Percentiles rank a stretch among this genome's conserved stretches.
phyloP scores from a whole-genome alignment of 164 flowering plant species.

The Aristolochia contorta region DNA sequence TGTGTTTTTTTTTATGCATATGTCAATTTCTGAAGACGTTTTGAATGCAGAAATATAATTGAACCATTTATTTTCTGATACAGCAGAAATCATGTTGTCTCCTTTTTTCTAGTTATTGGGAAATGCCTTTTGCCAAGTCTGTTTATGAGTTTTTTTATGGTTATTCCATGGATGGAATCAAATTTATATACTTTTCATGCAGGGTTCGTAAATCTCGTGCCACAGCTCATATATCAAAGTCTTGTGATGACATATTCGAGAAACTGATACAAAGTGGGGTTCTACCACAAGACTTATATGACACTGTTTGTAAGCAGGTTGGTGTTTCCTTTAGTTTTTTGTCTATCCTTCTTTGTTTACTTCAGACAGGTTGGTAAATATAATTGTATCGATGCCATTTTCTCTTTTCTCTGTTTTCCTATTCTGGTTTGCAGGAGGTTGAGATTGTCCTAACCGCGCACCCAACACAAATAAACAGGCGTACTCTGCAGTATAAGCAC shows the following conservation, averaged over 20 bases:
- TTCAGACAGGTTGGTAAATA: background rate
- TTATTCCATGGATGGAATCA: background rate
- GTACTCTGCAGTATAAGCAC: slow-evolving; percentile 86
- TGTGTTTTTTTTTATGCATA: background rate
- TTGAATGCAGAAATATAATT: background rate
- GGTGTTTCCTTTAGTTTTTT: background rate
- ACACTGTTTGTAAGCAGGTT: slow-evolving; percentile 83
- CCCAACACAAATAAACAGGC: slow-evolving; percentile 84
- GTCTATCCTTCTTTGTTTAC: background rate
- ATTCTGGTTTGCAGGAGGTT: slow-evolving; percentile 47
- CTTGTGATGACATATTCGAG: slow-evolving; percentile 79
- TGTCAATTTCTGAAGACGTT: background rate
- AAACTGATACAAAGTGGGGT: slow-evolving; percentile 73
- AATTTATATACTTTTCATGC: slow-evolving; percentile 4
- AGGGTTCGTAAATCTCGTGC: slow-evolving; percentile 53
- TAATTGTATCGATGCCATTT: background rate
- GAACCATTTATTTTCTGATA: background rate
- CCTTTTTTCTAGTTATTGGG: background rate
- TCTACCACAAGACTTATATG: slow-evolving; percentile 62
- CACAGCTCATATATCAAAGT: slow-evolving; percentile 45
- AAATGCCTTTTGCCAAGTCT: background rate
- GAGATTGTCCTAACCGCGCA: slow-evolving; percentile 94
- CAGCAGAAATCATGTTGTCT: background rate
- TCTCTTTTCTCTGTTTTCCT: slow-evolving; percentile 6
- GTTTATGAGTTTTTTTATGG: background rate